Base-by-base conservation (phyloP, 306 rosid species). In the Crotalaria pallida region DNA sequence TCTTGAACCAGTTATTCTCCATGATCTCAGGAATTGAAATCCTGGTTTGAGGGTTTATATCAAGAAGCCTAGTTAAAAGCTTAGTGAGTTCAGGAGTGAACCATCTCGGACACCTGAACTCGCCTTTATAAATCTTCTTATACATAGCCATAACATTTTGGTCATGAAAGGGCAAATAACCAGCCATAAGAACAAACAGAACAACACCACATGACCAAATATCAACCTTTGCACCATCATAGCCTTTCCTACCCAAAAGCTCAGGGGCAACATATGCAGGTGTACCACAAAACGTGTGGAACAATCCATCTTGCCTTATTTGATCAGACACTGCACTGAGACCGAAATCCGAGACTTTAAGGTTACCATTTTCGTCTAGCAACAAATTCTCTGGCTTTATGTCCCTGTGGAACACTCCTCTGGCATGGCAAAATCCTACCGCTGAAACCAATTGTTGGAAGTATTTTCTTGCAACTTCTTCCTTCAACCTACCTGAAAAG, bases 251-350 rank as follows among this genome's bases (percentile, higher is more conserved):
- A 0, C 67, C 71, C 31, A 85, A 18, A 69, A 87, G 84, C 75
- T 87, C 92, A 9, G 88, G 92, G 0, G 92, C 89, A 12, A 87
- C 84, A 56, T 87, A 87, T 0, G 88, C 89, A 16, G 89, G 89
- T 0, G 92, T 87, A 0, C 92, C 92, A 29, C 92, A 87, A 73
- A 85, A 84, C 1, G 92, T 87, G 78, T 87, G 89, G 16, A 82
- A 83, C 70, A 86, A 65, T 0, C 86, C 91, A 47, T 86, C 91
- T 56, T 83, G 84, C 61, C 86, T 29, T 2, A 81, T 80, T 41
- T 85, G 80, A 77, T 87, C 89, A 0, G 88, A 81, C 34, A 84
- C 83, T 0, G 92, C 89, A 17, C 88, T 80, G 0, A 87, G 67
- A 0, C 92, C 92, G 6, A 87, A 87, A 64, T 87, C 89, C 0